Evolutionary conservation across 768 basidiomycete species (phyloP).

Genomic region (Tephrocybe sp.): DNA sequence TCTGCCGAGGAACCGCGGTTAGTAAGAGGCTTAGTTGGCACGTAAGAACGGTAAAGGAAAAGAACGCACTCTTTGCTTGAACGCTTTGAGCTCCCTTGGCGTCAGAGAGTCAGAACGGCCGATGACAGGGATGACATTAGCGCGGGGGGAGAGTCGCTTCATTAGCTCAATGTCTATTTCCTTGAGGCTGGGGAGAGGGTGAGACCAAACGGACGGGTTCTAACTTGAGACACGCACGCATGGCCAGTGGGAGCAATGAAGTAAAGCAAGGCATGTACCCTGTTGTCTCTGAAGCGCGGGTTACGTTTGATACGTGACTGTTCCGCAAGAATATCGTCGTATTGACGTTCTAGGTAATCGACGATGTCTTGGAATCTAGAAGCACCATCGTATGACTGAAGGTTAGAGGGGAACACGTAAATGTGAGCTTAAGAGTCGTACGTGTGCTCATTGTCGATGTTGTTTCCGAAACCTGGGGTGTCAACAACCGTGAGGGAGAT

Average conservation of each 20-base stretch:
- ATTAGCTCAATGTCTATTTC: constrained; percentile 95
- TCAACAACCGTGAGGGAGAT: constrained; percentile 90
- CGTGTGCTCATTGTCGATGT: constrained; percentile 87
- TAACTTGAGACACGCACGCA: constrained; percentile 47
- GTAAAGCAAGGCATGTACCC: constrained; percentile 84
- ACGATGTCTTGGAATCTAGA: constrained; percentile 84
- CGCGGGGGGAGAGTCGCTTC: constrained; percentile 83
- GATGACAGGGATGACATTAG: constrained; percentile 91
- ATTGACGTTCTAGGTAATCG: constrained; percentile 85
- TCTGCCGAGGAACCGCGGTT: constrained; percentile 38
- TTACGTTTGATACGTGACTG: constrained; percentile 93
- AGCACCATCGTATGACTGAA: constrained; percentile 2
- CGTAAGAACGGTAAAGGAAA: constrained; percentile 14
- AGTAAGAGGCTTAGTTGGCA: constrained; percentile 3
- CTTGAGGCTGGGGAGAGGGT: constrained; percentile 49
- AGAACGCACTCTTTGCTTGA: constrained; percentile 69
- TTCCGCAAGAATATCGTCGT: constrained; percentile 84
- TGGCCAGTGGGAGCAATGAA: constrained; percentile 90
- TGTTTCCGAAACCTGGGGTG: constrained; percentile 90
- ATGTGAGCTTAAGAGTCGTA: constrained; percentile 34
- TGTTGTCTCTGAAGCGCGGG: constrained; percentile 86
- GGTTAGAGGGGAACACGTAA: constrained; percentile 4
- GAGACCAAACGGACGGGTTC: not conserved
- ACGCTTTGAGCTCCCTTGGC: constrained; percentile 71
- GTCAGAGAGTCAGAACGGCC: constrained; percentile 90